Evolutionary conservation across 2,329 filamentous ascomycete genomes (phyloP), one percentile per base, ranked within the genome.

Genomic region (Botrytis fragariae): DNA sequence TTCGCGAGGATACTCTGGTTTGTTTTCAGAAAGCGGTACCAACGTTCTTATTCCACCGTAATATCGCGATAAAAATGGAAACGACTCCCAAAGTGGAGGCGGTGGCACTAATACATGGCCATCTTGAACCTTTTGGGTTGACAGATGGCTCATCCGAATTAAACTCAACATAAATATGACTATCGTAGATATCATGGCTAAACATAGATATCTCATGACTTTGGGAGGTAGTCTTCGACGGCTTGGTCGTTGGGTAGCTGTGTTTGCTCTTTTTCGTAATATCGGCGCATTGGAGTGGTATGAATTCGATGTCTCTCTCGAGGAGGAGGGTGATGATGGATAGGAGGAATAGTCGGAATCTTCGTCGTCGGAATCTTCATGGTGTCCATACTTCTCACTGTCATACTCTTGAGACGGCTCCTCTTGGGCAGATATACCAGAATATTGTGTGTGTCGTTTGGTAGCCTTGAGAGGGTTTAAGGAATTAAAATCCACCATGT

Each of bases 41-140:
- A 99, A 80, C 0, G 88, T 92, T 76, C 91, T 87, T 74, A 99
- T 87, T 0, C 96, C 96, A 22, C 94, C 95, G 81, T 98, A 96
- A 81, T 98, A 99, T 75, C 95, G 88, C 74, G 91, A 91, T 75
- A 99, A 82, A 79, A 97, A 97, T 0, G 90, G 89, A 80, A 97
- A 98, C 16, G 87, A 88, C 81, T 97, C 93, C 94, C 95, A 98
- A n/a, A 76, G 74, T 8, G 88, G 83, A 0, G 88, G 92, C 32
- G 90, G 88, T 0, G 88, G 82, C 0, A 89, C 86, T 20, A 87
- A 87, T 76, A 90, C 89, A 42, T 92, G 80, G 45, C 87, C 87
- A 69, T 87, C 82, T 75, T 87, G 84, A 35, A 92, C 84, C 74
- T 85, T 87, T 78, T 85, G 87, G 79, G 93, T 91, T 76, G 92